These are phyloP conservation scores for Peronosclerospora sorghi DNA, from an alignment of 352 stramenopile genomes.

Conservation along the genomic window DNA sequence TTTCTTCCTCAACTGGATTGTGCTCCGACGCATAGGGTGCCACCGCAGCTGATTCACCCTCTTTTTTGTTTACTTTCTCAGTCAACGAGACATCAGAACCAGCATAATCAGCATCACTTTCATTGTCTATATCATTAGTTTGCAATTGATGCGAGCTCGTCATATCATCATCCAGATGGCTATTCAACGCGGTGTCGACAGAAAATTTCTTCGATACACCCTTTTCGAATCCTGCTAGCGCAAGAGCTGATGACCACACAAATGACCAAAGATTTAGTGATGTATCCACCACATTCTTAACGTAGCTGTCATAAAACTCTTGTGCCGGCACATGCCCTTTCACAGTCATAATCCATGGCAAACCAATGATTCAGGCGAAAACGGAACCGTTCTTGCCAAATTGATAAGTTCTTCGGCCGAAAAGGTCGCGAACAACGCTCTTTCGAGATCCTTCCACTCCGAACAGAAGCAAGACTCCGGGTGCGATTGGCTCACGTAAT, in stretches of 20 bases:
- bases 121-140: slow-evolving; percentile 1
- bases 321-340: slow-evolving; percentile 25
- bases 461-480: slow-evolving; percentile 27
- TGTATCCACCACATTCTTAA: slow-evolving; percentile 27
- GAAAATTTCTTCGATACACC: neutral
- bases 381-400: slow-evolving; percentile 26
- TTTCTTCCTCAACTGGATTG: slow-evolving; percentile 4
- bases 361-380: slow-evolving; percentile 27
- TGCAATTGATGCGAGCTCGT: slow-evolving; percentile 1
- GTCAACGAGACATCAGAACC: neutral
- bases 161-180: slow-evolving; percentile 4
- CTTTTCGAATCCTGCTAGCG: slow-evolving; percentile 8
- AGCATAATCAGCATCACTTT: neutral
- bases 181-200: neutral
- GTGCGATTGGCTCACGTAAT: slow-evolving; percentile 22
- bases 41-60: neutral
- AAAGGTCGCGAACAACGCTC: slow-evolving; percentile 12
- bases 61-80: slow-evolving; percentile 2
- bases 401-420: slow-evolving; percentile 15
- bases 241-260: slow-evolving; percentile 20
- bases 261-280: slow-evolving; percentile 13
- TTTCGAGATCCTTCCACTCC: slow-evolving; percentile 34
- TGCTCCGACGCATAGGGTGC: too few relatives aligned
- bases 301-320: slow-evolving; percentile 24
- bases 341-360: slow-evolving; percentile 20